Evolutionary conservation across 768 basidiomycete genomes (phyloP).

Genomic region (Suillus clintonianus): DNA sequence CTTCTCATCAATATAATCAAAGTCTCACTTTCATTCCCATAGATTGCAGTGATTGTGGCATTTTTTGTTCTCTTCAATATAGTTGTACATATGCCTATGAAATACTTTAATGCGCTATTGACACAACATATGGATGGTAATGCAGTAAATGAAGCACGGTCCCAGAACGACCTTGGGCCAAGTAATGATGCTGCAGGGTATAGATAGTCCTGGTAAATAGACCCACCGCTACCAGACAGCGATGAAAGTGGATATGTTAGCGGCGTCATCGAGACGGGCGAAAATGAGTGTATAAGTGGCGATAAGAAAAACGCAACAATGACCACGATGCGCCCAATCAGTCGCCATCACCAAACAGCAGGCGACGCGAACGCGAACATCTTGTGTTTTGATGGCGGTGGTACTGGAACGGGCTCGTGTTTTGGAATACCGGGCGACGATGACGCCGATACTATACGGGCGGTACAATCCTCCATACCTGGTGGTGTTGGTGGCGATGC

Average conservation of each 20-base stretch:
- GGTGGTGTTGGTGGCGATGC: slow-evolving; percentile 62
- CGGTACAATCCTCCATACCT: slow-evolving; percentile 50
- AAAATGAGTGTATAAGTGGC: slow-evolving; percentile 16
- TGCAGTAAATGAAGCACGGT: slow-evolving; percentile 17
- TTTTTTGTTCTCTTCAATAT: slow-evolving; percentile 28
- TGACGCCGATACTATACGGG: slow-evolving; percentile 46
- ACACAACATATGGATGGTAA: slow-evolving; percentile 35
- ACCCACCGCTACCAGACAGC: slow-evolving; percentile 10
- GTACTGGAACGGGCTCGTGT: slow-evolving; percentile 22
- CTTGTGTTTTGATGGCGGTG: slow-evolving; percentile 48
- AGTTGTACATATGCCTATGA: slow-evolving; percentile 37
- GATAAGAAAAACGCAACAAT: slow-evolving; percentile 23
- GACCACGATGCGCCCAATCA: slow-evolving; percentile 7
- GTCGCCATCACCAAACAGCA: slow-evolving; percentile 70
- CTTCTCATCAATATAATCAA: background rate
- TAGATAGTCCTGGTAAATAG: slow-evolving; percentile 38
- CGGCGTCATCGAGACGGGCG: slow-evolving; percentile 33
- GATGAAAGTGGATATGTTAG: slow-evolving; percentile 22
- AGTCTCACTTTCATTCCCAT: background rate
- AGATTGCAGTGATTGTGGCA: slow-evolving; percentile 24
- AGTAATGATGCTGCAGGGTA: slow-evolving; percentile 20
- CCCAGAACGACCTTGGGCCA: slow-evolving; percentile 3
- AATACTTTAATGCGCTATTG: slow-evolving; percentile 35
- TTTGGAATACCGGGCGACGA: slow-evolving; percentile 34
- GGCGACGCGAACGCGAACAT: slow-evolving; percentile 69